These are phyloP conservation scores for Salix exigua DNA, from an alignment of 345 rosid genomes.

Conservation along the genomic window DNA sequence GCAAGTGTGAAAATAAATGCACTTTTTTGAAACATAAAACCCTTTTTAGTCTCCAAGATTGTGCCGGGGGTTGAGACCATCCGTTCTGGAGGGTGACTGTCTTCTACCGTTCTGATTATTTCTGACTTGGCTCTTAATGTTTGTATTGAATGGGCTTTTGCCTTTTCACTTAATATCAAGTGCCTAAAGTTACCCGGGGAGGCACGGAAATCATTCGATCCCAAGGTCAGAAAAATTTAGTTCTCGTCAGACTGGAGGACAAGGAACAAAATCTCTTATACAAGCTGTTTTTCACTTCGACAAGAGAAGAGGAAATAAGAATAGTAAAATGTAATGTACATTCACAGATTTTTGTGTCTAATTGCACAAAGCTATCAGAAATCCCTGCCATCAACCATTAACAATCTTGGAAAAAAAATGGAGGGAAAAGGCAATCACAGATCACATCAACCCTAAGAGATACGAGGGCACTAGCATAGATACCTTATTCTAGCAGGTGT, in stretches of 20 bases:
- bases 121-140: neutral
- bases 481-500: no score
- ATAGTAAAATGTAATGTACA: no score
- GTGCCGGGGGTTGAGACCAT: neutral
- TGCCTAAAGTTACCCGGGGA: neutral
- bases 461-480: no score
- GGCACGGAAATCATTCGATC: no score
- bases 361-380: no score
- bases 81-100: neutral
- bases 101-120: neutral
- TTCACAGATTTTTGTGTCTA: no score
- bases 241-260: neutral
- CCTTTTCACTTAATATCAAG: neutral
- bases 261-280: neutral
- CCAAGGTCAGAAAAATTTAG: no score
- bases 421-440: no score
- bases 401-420: no score
- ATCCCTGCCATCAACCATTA: no score
- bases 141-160: neutral
- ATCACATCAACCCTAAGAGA: no score
- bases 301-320: no score
- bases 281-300: neutral
- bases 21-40: neutral
- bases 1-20: neutral
- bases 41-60: neutral